phyloP scores from a whole-genome alignment of 495 filamentous ascomycete genomes.

The Trichocladium antarcticum region DNA sequence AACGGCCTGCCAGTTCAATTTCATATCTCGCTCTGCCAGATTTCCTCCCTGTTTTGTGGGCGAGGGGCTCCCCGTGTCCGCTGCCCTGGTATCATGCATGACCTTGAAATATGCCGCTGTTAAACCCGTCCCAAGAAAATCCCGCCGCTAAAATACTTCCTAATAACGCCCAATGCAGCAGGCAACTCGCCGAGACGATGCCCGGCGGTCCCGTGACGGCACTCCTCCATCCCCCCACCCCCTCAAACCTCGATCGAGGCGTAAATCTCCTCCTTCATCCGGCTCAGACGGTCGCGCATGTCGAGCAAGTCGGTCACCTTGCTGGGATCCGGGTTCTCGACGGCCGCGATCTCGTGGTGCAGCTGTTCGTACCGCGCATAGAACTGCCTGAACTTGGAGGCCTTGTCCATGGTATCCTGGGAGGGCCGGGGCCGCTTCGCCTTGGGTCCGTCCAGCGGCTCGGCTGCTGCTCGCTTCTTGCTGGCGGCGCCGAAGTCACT shows the following conservation, averaged over 20 bases:
- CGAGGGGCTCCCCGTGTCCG: not conserved
- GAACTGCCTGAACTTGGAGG: slow-evolving; percentile 48
- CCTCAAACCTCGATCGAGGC: slow-evolving; percentile 5
- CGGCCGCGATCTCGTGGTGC: slow-evolving; percentile 45
- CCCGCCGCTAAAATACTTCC: not conserved
- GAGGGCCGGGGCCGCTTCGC: slow-evolving; percentile 32
- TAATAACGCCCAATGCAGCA: not conserved
- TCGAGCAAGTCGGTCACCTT: slow-evolving; percentile 48
- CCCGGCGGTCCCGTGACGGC: too few relatives aligned
- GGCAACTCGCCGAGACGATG: not conserved
- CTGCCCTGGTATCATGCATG: slow-evolving; percentile 4
- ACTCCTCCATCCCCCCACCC: not conserved
- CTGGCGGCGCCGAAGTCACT: slow-evolving; percentile 6
- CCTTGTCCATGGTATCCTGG: slow-evolving; percentile 39
- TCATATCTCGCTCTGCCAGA: too few relatives aligned
- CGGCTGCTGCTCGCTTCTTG: slow-evolving; percentile 34
- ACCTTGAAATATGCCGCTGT: not conserved
- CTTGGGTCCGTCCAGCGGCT: slow-evolving; percentile 16
- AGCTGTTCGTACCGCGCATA: slow-evolving; percentile 54
- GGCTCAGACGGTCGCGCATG: slow-evolving; percentile 49
- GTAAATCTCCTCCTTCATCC: slow-evolving; percentile 59
- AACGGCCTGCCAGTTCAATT: too few relatives aligned
- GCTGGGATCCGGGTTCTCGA: slow-evolving; percentile 41
- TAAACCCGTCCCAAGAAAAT: not conserved
- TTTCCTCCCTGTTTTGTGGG: too few relatives aligned